A percentile compares a stretch with the other conserved stretches of the same genome.
phyloP scores from a whole-genome alignment of 1,284 basidiomycete genomes.

The Microbotryomycetes sp. region DNA sequence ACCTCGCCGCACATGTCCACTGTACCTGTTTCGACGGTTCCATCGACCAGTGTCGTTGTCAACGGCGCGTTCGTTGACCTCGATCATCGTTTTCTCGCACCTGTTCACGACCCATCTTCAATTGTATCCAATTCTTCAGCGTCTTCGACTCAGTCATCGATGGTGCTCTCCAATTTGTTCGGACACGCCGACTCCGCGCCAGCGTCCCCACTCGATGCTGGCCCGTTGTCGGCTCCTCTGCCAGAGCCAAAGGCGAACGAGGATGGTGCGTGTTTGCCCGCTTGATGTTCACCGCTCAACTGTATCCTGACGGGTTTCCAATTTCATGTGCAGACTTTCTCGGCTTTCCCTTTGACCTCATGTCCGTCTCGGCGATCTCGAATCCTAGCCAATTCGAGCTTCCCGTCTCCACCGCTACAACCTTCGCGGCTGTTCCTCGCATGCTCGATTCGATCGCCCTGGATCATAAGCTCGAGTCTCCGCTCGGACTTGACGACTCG shows the following conservation, averaged over 20 bases:
- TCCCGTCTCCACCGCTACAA: not conserved
- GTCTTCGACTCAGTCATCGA: not conserved
- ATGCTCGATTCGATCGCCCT: conserved; percentile 3
- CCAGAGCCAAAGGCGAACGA: too few relatives aligned
- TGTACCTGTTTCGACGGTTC: too few relatives aligned
- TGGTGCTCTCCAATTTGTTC: not conserved
- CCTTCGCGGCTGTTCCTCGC: not conserved
- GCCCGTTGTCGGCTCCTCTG: too few relatives aligned
- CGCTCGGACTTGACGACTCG: conserved; percentile 10
- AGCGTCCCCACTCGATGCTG: not conserved
- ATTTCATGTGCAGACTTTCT: too few relatives aligned
- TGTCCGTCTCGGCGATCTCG: not conserved
- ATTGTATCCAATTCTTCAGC: too few relatives aligned
- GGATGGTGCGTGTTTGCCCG: too few relatives aligned
- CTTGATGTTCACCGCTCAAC: too few relatives aligned
- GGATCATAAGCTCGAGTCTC: conserved; percentile 21
- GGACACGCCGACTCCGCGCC: not conserved
- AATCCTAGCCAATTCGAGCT: conserved; percentile 6
- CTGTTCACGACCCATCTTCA: not conserved
- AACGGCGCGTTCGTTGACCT: too few relatives aligned
- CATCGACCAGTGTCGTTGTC: not conserved
- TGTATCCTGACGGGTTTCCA: too few relatives aligned
- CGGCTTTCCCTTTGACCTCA: not conserved
- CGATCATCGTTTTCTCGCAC: not conserved
- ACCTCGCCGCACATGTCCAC: not conserved